Percentiles rank a stretch among this genome's conserved stretches.
Evolutionary conservation across 176 grass and related monocot species (phyloP).

Genomic region (Hsuehochloa calcarea): DNA sequence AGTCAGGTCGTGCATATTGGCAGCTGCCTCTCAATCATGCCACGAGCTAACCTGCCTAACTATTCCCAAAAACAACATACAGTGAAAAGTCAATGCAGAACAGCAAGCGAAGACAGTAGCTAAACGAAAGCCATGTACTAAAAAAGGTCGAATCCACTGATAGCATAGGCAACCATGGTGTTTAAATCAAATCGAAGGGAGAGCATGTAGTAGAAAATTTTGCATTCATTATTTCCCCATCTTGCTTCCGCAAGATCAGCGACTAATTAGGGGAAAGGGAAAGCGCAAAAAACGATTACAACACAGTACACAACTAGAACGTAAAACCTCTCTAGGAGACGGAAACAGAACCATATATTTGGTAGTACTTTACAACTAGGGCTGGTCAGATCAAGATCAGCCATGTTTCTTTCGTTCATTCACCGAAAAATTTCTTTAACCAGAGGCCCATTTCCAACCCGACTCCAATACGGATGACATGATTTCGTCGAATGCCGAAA

Average conservation of each 20-base stretch:
- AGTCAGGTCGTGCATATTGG: neutral
- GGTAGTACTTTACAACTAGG: slow-evolving; percentile 51
- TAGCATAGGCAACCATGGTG: neutral
- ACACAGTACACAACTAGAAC: slow-evolving; percentile 39
- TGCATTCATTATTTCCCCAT: slow-evolving; percentile 48
- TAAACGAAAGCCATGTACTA: neutral
- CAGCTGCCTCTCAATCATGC: neutral
- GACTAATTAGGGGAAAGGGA: slow-evolving; percentile 43
- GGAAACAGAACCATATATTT: slow-evolving; percentile 47
- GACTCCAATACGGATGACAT: neutral
- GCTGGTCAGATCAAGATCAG: slow-evolving; percentile 47
- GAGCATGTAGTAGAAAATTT: slow-evolving; percentile 24
- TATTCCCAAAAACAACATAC: too few species aligned
- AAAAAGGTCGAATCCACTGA: neutral
- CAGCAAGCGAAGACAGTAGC: neutral
- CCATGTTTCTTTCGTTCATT: slow-evolving; percentile 34
- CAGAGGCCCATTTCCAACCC: slow-evolving; percentile 20
- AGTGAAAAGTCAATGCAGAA: neutral
- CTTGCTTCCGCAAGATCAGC: slow-evolving; percentile 53
- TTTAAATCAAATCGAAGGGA: neutral
- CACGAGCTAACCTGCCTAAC: neutral
- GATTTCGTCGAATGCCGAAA: neutral
- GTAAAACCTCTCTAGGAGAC: slow-evolving; percentile 33
- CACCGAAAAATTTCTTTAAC: slow-evolving; percentile 40
- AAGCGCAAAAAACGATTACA: slow-evolving; percentile 40